Base-by-base conservation (phyloP, 345 rosid species). In the Clausena lansium region DNA sequence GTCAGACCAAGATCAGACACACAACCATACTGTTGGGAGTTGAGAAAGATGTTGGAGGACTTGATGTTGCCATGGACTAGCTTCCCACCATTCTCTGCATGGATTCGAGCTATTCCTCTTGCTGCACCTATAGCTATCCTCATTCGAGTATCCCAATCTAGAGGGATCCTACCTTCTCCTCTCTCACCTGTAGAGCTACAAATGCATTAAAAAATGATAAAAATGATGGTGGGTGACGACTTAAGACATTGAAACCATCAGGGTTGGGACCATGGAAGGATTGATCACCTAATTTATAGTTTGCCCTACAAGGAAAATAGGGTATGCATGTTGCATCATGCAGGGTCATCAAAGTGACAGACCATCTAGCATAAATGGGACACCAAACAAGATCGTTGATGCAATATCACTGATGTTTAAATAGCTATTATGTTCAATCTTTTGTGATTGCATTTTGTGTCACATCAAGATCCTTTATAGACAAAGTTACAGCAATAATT, bases 51-150 rank as follows among this genome's bases (percentile, higher is more conserved):
- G 85, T 96, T 96, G 0, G 99, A 92, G 81, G 97, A 89, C 81
- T 94, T 96, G 82, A 96, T 86, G 87, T 96, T 96, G 50, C 98
- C 98, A 28, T 96, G 98, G 54, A 91, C 97, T 54, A 96, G 82
- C 73, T 87, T 96, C 28, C 95, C 97, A 1, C 81, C 81, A 77
- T 89, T 92, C 71, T 89, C 98, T 32, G 75, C 41, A 70, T 96
- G 98, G 73, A 96, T 87, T 36, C 88, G 83, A 1, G 94, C 88
- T 20, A 94, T 87, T 74, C 98, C 98, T 87, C 90, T 88, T 50
- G 98, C 97, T 66, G 98, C 91, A 2, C 99, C 99, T n/a, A 91
- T 74, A 1, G 95, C 95, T 20, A 94, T 91, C 67, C 83, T 87
- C 93, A 90, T 90, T 74, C 98, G 88, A 25, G 94, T 76, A 66